Base-by-base conservation (phyloP, 805 yeast species). In the Wickerhamiella alocasiicola region DNA sequence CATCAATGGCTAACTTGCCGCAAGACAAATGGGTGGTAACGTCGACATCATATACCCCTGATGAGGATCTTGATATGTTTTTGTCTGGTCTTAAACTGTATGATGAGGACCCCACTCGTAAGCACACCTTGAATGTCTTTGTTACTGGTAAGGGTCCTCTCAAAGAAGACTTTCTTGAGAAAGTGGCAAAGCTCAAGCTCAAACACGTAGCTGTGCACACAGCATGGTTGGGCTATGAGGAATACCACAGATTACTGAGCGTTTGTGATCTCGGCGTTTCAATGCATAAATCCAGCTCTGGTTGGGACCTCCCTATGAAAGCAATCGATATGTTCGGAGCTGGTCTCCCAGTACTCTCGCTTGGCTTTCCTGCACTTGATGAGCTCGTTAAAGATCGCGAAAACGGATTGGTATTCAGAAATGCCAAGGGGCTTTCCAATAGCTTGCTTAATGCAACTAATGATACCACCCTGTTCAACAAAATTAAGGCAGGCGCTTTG, bases 131-230 rank as follows among this genome's bases (percentile, higher is more conserved):
- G 1, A 57, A 75, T 28, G 71, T 84, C 40, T 60, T 91, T n/a
- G 78, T 91, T n/a, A 91, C 99, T 0, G 99, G 99, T 0, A 88
- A 87, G 56, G 99, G 99, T 0, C 97, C 97, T 0, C 56, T 81
- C 60, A 74, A 74, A 48, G 57, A 60, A 2, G 61, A 70, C 16
- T 80, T 78, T 50, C 54, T 71, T 21, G 44, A 53, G 2, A 56
- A 64, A 18, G 79, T 81, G 2, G 51, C 62, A n/a, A 50, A 55
- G 7, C 59, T 68, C 44, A 45, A 55, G 3, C 66, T 74, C 55
- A 48, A 62, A 2, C 66, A 70, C 29, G 72, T 85, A 5, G 53
- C 66, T 1, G 65, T 91, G 5, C 68, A 68, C 42, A 71, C 78
- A 24, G 76, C 71, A 0, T 91, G 98, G 97, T 65, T 91, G 17